A percentile compares a stretch with the other conserved stretches of the same genome.
Conservation (phyloP, 805 yeast genomes). For the Yarrowia deformans region DNA sequence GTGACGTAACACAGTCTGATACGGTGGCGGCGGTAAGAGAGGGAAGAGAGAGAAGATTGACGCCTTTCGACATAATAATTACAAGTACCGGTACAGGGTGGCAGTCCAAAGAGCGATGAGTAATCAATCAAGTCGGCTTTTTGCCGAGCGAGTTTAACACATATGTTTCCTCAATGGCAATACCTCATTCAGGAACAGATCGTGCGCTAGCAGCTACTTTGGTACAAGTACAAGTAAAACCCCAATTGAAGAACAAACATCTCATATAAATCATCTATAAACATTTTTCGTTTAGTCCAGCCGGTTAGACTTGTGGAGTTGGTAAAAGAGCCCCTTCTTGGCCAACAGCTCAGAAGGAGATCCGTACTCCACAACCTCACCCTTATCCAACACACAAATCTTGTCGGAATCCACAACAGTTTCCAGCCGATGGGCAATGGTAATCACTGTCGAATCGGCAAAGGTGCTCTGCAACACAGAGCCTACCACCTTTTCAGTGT, state of each 20-base stretch:
- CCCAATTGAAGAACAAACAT: not conserved
- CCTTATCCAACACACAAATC: conserved; percentile 82
- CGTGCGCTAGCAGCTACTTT: too few relatives aligned
- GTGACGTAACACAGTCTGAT: conserved; percentile 1
- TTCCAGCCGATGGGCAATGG: conserved; percentile 86
- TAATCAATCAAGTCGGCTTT: too few relatives aligned
- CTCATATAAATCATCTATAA: conserved; percentile 11
- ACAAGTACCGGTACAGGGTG: too few relatives aligned
- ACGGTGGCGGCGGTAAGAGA: too few relatives aligned
- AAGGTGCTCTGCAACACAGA: conserved; percentile 75
- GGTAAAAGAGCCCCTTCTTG: conserved; percentile 62
- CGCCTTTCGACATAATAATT: too few relatives aligned
- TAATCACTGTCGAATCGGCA: conserved; percentile 72
- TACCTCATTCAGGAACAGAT: too few relatives aligned
- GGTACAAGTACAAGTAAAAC: too few relatives aligned
- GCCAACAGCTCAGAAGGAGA: conserved; percentile 68
- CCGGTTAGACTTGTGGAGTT: conserved; percentile 48
- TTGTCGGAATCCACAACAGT: conserved; percentile 77
- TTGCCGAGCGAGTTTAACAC: too few relatives aligned
- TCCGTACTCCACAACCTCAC: conserved; percentile 76
- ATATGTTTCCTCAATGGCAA: too few relatives aligned
- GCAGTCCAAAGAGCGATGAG: too few relatives aligned
- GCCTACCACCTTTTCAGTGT: conserved; percentile 82
- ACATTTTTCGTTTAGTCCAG: conserved; percentile 25
- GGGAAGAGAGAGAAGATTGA: too few relatives aligned